Evolutionary conservation across 129 eudicot species (phyloP).

Genomic region (Lactuca saligna): DNA sequence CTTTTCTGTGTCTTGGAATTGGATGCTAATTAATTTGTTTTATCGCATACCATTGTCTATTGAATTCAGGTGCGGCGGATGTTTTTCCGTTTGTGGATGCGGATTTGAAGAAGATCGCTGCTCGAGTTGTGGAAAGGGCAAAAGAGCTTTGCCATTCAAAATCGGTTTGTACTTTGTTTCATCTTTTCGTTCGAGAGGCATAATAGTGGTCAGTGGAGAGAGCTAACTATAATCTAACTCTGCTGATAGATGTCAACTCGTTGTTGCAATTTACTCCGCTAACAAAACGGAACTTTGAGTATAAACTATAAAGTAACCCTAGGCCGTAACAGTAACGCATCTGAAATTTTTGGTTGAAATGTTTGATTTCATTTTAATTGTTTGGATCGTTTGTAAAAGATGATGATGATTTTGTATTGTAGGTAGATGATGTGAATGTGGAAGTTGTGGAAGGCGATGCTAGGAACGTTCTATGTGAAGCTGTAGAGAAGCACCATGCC

Average conservation of each 20-base stretch:
- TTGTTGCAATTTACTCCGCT: neutral
- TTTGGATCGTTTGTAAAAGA: constrained; percentile 3
- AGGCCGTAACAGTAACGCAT: neutral
- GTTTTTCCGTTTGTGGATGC: constrained; percentile 61
- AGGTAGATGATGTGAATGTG: constrained; percentile 57
- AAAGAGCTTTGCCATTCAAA: constrained; percentile 65
- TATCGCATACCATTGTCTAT: neutral
- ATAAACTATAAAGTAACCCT: neutral
- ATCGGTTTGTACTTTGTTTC: constrained; percentile 44
- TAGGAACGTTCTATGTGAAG: constrained; percentile 77
- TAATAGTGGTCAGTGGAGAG: too few relatives aligned
- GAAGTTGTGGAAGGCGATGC: constrained; percentile 88
- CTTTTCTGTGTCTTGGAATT: neutral
- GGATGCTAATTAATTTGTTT: neutral
- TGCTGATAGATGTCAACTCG: neutral
- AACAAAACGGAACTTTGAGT: neutral
- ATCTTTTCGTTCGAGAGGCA: neutral
- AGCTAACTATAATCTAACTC: neutral
- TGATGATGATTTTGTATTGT: constrained; percentile 13
- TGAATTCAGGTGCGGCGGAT: constrained; percentile 54
- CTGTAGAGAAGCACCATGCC: constrained; percentile 84
- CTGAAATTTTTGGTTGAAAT: constrained; percentile 3
- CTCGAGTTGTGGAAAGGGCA: constrained; percentile 62
- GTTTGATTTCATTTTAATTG: neutral
- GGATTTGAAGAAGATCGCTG: constrained; percentile 85